Evolutionary conservation across 2,329 filamentous ascomycete genomes (phyloP), one percentile per base, ranked within the genome.

Genomic region (Lecanicillium sp.): DNA sequence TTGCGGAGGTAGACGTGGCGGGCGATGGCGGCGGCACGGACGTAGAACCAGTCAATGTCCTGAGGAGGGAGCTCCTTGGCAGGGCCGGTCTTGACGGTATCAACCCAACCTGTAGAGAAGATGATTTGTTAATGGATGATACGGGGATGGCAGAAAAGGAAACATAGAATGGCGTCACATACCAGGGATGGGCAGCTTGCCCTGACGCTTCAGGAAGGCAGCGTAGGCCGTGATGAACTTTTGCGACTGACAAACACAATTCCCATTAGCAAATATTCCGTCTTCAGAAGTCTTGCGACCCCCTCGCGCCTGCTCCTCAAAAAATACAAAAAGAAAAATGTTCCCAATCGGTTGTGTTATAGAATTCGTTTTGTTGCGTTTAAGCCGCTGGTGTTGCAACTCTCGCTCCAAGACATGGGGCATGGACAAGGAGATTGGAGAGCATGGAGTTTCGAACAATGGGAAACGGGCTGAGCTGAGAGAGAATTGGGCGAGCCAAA

Each of bases 1-100:
- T 98, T 98, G 75, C 92, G 85, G 68, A 98, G 78, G 80, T 98
- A 98, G 77, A 98, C 83, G 78, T 96, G 90, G 64, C 89, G 88
- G 62, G 92, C 92, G 64, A 98, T 83, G 53, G 90, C 81, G 58
- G 92, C 92, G 59, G 90, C 89, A 64, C 92, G 89, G 65, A 80
- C 68, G 70, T 81, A 85, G 76, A 80, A 94, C 92, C 92, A 98
- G 80, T 98, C 92, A 65, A 89, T 86, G 69, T 89, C 84, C 80
- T 96, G 89, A 62, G 90, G 92, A 62, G 90, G 90, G 57, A 98
- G 85, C 78, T 98, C 92, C 73, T 95, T 95, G 67, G 85, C 84
- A 65, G 83, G 78, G 60, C 87, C 90, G 57, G 90, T 95, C 85
- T 98, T 98, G 75, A 96, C 92, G 62, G 90, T 95, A 68, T 98